Base-by-base conservation (phyloP, 495 filamentous ascomycete genomes). In the Aspergillus haitiensis region DNA sequence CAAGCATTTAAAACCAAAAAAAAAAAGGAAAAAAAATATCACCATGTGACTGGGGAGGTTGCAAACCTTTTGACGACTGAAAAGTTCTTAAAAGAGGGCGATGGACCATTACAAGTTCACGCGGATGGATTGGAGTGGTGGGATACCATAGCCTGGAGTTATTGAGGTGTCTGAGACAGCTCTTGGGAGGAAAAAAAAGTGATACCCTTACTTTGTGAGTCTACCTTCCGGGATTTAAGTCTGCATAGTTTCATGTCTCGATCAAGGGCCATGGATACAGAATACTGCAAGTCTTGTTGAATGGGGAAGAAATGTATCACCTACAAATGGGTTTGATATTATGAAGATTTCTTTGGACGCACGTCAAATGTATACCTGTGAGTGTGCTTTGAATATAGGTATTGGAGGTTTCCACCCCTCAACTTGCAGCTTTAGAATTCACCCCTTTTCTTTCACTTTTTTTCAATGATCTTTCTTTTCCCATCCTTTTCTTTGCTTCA, bases 141-240 rank as follows among this genome's bases (percentile, higher is more conserved):
- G 69, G 56, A 67, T 70, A 66, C 69, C 68, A 75, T 74, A 68
- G 67, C 67, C 72, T 74, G 74, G 76, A 74, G 72, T 74, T 73
- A 70, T 70, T 64, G 70, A 74, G 73, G 64, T 77, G 74, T 74
- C 74, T 76, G 73, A 70, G 73, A 75, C 76, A 77, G 65, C 74
- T 76, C 72, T 71, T 71, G 72, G 73, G 70, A 76, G 73, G 72
- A 72, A 77, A 27, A 27, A 27, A 78, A 78, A 77, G 70, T 78
- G 75, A 79, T 79, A 79, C 75, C 75, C 77, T 78, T 77, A 72
- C 70, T 74, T 72, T 73, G 74, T 70, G 72, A 72, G 72, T 78
- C 72, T 75, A 71, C 72, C 72, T 73, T 70, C 67, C 63, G 68
- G 69, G 68, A 67, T 72, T 67, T 64, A 69, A 73, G 69, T 72